These are phyloP conservation scores for Brassica incana DNA, from an alignment of 345 rosid species.

Conservation along the genomic window DNA sequence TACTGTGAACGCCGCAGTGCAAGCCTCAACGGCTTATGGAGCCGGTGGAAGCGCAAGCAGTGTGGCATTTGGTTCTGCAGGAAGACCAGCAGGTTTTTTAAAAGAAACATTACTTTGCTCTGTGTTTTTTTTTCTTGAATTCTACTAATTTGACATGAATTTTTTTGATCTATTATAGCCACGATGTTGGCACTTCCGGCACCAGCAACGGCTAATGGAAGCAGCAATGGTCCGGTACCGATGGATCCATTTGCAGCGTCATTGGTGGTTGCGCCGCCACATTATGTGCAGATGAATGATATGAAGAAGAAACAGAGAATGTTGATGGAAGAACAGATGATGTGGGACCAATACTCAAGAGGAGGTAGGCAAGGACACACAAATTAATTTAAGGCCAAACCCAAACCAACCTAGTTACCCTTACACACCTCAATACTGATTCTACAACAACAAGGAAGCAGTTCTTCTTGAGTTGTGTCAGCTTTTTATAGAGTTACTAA, in stretches of 20 bases:
- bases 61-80: constrained; percentile 55
- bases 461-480: constrained; percentile 19
- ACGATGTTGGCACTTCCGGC: constrained; percentile 61
- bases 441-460: neutral
- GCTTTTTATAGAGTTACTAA: constrained; percentile 14
- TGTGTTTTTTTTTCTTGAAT: neutral
- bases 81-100: constrained; percentile 49
- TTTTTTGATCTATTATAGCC: constrained; percentile 8
- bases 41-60: constrained; percentile 67
- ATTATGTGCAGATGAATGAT: constrained; percentile 70
- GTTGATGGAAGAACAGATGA: constrained; percentile 63
- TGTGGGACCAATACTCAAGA: constrained; percentile 65
- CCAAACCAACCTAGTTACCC: constrained; percentile 30
- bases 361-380: constrained; percentile 62
- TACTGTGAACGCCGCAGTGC: constrained; percentile 22
- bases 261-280: constrained; percentile 57
- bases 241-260: constrained; percentile 73
- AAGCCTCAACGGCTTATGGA: constrained; percentile 33
- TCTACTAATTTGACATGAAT: neutral
- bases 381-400: constrained; percentile 20
- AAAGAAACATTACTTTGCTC: neutral
- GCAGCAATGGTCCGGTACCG: constrained; percentile 11
- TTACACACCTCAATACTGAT: constrained; percentile 30
- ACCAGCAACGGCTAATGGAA: constrained; percentile 37
- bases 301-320: constrained; percentile 72